Percentiles rank a stretch among this genome's conserved stretches.
Conservation (phyloP, 352 stramenopile species). For the Pythium dissotocum region DNA sequence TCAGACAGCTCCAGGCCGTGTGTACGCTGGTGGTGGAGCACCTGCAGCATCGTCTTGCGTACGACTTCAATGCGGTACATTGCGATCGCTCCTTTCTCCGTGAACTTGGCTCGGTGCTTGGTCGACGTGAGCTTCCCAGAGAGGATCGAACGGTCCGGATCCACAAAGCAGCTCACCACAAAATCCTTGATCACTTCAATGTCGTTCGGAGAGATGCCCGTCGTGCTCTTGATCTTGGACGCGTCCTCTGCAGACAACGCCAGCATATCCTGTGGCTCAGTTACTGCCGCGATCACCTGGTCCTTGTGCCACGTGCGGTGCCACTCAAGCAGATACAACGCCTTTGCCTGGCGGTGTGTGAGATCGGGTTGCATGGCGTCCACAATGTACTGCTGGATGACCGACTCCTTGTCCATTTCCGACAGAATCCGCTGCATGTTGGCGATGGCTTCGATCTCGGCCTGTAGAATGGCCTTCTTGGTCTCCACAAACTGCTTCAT, state of each 20-base stretch:
- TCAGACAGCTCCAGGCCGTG: slow-evolving; percentile 56
- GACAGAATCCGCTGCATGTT: slow-evolving; percentile 65
- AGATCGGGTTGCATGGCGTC: slow-evolving; percentile 79
- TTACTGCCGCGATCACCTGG: slow-evolving; percentile 33
- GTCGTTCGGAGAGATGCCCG: slow-evolving; percentile 63
- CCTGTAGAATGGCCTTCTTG: slow-evolving; percentile 78
- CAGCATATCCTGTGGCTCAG: slow-evolving; percentile 57
- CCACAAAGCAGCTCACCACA: slow-evolving; percentile 77
- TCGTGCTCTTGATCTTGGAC: slow-evolving; percentile 48
- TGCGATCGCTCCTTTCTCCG: slow-evolving; percentile 46
- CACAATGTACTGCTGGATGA: slow-evolving; percentile 86
- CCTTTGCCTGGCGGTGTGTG: slow-evolving; percentile 80
- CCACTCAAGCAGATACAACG: slow-evolving; percentile 78
- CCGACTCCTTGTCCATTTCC: slow-evolving; percentile 80
- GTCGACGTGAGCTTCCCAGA: slow-evolving; percentile 26
- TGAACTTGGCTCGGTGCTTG: slow-evolving; percentile 72
- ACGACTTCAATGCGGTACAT: slow-evolving; percentile 79
- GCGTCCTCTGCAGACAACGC: slow-evolving; percentile 46
- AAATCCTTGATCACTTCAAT: slow-evolving; percentile 88
- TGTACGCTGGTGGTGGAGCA: slow-evolving; percentile 68
- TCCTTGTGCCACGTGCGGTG: slow-evolving; percentile 73
- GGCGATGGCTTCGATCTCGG: slow-evolving; percentile 76
- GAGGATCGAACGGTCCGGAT: slow-evolving; percentile 50
- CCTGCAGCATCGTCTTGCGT: slow-evolving; percentile 61
- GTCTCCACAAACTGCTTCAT: slow-evolving; percentile 87